Conservation (phyloP, 139 green algal species). For the Coelastrella sp. region DNA sequence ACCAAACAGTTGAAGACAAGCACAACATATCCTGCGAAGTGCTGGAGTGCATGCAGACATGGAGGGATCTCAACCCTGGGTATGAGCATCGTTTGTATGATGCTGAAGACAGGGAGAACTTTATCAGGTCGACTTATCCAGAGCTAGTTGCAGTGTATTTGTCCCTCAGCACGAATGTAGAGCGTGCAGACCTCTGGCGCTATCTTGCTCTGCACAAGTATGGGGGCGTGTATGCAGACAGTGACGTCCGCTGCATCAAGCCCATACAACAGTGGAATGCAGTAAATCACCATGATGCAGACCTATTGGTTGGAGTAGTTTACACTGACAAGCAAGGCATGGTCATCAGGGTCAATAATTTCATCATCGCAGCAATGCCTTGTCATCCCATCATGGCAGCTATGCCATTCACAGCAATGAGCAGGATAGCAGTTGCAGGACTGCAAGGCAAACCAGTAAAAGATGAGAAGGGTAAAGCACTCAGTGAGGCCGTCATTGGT, state of each 20-base stretch:
- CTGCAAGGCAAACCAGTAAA: constrained; percentile 3
- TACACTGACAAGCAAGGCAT: constrained; percentile 3
- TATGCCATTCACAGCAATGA: constrained; percentile 39
- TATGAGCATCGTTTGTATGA: constrained; percentile 37
- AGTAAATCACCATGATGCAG: constrained; percentile 30
- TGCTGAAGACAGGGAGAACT: not conserved
- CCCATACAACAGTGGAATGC: constrained; percentile 25
- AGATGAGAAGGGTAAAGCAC: not conserved
- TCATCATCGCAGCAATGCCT: constrained; percentile 35
- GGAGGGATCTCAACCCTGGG: constrained; percentile 34
- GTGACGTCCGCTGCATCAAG: constrained; percentile 42
- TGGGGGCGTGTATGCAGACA: constrained; percentile 48
- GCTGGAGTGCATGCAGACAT: constrained; percentile 29
- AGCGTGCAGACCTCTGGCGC: constrained; percentile 48
- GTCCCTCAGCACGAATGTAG: constrained; percentile 27
- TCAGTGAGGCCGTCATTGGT: constrained; percentile 24
- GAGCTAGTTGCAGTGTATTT: constrained; percentile 7
- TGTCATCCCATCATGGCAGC: constrained; percentile 38
- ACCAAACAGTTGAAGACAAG: constrained; percentile 45
- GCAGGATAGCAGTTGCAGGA: not conserved
- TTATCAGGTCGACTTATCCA: constrained; percentile 11
- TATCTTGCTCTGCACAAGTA: constrained; percentile 38
- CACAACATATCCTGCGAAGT: constrained; percentile 40
- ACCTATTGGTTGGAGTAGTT: constrained; percentile 31
- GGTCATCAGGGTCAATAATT: constrained; percentile 38